Conservation (phyloP, 768 basidiomycete species). For the Cystofilobasidium bisporidii region DNA sequence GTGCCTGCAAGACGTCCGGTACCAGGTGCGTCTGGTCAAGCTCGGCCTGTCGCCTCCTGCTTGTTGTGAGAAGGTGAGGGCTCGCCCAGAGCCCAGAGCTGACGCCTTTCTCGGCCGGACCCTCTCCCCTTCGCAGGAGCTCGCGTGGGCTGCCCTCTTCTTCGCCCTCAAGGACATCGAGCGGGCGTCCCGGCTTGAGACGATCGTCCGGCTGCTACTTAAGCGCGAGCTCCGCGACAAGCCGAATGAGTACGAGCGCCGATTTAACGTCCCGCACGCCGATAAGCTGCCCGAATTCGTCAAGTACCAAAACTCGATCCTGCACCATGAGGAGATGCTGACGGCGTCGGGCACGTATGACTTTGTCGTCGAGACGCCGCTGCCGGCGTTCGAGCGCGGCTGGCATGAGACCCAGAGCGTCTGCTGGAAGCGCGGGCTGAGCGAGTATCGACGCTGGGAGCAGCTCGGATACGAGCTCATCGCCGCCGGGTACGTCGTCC, state of each 20-base stretch:
- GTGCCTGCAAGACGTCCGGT: not conserved
- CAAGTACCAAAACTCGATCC: not conserved
- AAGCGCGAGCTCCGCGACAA: not conserved
- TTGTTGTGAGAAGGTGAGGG: not conserved
- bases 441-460: not conserved
- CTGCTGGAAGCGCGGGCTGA: not conserved
- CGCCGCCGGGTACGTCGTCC: not conserved
- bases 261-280: not conserved
- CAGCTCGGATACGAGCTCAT: not conserved
- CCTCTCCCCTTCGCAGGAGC: not conserved
- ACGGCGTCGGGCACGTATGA: not conserved
- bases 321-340: not conserved
- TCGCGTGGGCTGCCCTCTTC: not conserved
- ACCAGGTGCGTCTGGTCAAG: too few species aligned
- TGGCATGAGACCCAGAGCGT: not conserved
- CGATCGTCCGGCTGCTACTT: not conserved
- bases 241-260: not conserved
- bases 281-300: not conserved
- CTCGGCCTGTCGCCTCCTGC: too few species aligned
- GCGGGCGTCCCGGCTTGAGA: constrained; percentile 1
- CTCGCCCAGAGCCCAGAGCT: not conserved
- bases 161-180: not conserved
- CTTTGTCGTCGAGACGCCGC: not conserved
- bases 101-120: not conserved
- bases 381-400: not conserved